Evolutionary conservation across 1,284 basidiomycete species (phyloP), one percentile per base, ranked within the genome.

Genomic region (Trichosporon sp.): DNA sequence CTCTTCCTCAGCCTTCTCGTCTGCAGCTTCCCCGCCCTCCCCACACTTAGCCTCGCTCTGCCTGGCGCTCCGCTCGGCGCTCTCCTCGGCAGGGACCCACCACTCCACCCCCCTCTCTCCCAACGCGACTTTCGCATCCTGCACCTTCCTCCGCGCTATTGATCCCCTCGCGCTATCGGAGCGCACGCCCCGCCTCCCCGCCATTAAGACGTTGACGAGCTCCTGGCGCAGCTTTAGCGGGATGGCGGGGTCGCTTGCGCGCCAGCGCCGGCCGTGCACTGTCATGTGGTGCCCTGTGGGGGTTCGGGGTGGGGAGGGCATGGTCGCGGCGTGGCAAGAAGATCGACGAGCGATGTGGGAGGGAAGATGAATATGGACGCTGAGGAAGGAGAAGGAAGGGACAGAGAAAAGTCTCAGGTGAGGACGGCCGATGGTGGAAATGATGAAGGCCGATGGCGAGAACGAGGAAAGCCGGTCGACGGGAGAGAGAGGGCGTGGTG

Each of bases 101-200:
- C 65, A 66, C 31, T 19, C 19, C 11, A 31, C 43, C 7, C 65
- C 65, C 26, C 65, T 19, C 46, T 66, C 65, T 7, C 65, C 65
- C 14, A 66, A 31, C 31, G 65, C 65, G 7, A 66, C 65, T n/a
- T 66, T 66, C 2, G 65, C 65, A 21, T 66, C 65, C 10, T 26
- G 26, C 16, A 66, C 65, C 6, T 26, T 38, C 14, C 31, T 16
- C 2, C 65, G 43, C 10, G 65, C 65, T 1, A 31, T 46, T 14
- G 56, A 61, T 11, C 59, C 59, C 3, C 19, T n/a, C 51, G n/a
- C 51, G 12, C 32, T 14, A 6, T 32, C 31, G 5, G 32, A 31
- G 2, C 32, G 21, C 43, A 66, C 65, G 2, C 43, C 46, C 26
- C 65, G 43, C 26, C 65, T 46, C 11, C 37, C 65, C 7, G 31